These are phyloP conservation scores for Inga leiocalycina DNA, from an alignment of 306 rosid genomes.

Conservation along the genomic window DNA sequence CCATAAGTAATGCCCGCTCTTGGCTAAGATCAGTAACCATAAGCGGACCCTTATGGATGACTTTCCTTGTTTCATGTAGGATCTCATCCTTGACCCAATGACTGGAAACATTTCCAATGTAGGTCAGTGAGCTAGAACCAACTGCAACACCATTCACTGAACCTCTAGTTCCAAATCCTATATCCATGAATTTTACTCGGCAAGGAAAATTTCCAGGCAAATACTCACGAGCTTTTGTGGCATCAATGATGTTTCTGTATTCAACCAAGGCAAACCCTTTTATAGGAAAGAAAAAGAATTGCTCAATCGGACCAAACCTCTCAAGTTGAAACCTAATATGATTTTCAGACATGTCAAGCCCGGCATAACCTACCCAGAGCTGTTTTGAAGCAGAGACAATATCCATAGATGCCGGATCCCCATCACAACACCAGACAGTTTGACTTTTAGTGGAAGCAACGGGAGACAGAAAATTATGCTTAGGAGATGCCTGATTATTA, in stretches of 20 bases:
- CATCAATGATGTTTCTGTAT: conserved; percentile 79
- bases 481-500: conserved; percentile 65
- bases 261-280: conserved; percentile 88
- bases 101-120: conserved; percentile 73
- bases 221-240: conserved; percentile 75
- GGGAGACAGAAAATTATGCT: conserved; percentile 53
- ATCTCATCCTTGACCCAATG: conserved; percentile 94
- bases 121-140: conserved; percentile 79
- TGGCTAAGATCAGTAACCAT: conserved; percentile 71
- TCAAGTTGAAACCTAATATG: conserved; percentile 83
- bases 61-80: conserved; percentile 80
- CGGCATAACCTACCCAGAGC: conserved; percentile 81
- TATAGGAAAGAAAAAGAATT: conserved; percentile 64
- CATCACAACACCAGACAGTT: conserved; percentile 75
- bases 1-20: conserved; percentile 86
- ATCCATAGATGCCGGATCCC: conserved; percentile 86
- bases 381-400: conserved; percentile 84
- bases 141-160: conserved; percentile 76
- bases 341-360: conserved; percentile 73
- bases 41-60: conserved; percentile 66
- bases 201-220: conserved; percentile 77
- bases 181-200: conserved; percentile 81
- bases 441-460: conserved; percentile 52
- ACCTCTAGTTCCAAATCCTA: conserved; percentile 92
- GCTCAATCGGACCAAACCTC: conserved; percentile 85